A percentile compares a stretch with the other conserved stretches of the same genome.
Evolutionary conservation across 345 rosid species (phyloP).

Genomic region (Gossypium mustelinum): DNA sequence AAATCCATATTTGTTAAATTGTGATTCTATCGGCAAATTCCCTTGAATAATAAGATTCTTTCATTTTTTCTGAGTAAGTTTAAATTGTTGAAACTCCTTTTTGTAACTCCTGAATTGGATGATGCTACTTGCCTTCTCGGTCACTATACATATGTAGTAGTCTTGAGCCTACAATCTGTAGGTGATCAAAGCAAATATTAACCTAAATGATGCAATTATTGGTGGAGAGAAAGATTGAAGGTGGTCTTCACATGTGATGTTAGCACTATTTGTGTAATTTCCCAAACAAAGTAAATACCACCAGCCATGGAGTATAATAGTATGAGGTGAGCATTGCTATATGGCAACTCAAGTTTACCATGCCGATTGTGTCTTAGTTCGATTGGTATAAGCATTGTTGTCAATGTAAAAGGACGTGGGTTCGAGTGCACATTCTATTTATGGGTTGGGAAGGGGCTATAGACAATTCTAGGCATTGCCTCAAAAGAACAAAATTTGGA

Average conservation of each 20-base stretch:
- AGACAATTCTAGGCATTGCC: fast-evolving
- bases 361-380: too few relatives aligned
- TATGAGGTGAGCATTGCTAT: too few relatives aligned
- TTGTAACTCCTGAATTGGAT: not conserved
- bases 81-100: not conserved
- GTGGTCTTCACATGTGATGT: too few relatives aligned
- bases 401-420: too few relatives aligned
- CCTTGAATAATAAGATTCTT: not conserved
- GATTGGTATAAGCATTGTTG: fast-evolving
- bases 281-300: too few relatives aligned
- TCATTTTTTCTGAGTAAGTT: not conserved
- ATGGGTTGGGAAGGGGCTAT: fast-evolving
- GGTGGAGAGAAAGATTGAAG: too few relatives aligned
- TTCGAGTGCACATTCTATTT: fast-evolving
- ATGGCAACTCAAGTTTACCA: too few relatives aligned
- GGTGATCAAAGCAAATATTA: too few relatives aligned
- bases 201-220: too few relatives aligned
- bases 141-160: not conserved
- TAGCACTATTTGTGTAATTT: too few relatives aligned
- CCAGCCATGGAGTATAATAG: too few relatives aligned
- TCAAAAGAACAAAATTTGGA: too few relatives aligned
- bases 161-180: not conserved
- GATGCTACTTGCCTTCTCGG: not conserved
- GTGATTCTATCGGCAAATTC: not conserved
- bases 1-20: not conserved